Evolutionary conservation across 495 filamentous ascomycete species (phyloP).

Genomic region (Sordaria brevicollis): DNA sequence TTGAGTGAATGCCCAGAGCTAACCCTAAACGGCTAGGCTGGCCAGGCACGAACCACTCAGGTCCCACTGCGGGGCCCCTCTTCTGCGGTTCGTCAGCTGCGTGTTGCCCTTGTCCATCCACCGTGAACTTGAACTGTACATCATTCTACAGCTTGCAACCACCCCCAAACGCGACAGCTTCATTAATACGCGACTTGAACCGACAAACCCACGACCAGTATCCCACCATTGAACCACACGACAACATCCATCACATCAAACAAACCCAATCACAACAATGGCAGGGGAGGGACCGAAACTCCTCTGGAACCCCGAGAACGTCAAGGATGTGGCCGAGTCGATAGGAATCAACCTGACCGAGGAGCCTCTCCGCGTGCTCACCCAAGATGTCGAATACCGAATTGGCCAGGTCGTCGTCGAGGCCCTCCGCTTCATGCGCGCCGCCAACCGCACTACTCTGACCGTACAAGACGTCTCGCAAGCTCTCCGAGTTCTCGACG

Average conservation of each 20-base stretch:
- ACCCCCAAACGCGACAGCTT: not conserved
- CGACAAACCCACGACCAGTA: not conserved
- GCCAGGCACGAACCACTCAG: not conserved
- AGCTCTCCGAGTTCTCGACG: constrained; percentile 73
- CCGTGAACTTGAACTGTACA: not conserved
- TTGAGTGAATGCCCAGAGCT: not conserved
- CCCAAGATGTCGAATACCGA: constrained; percentile 91
- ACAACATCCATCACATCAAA: not conserved
- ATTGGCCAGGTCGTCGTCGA: constrained; percentile 86
- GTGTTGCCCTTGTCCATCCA: not conserved
- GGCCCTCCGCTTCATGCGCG: constrained; percentile 89
- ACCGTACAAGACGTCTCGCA: constrained; percentile 78
- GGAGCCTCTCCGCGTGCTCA: constrained; percentile 72
- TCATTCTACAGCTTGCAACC: not conserved
- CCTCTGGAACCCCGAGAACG: constrained; percentile 93
- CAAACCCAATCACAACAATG: not conserved
- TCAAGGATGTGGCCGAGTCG: constrained; percentile 89
- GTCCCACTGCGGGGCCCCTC: not conserved
- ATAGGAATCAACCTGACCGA: constrained; percentile 76
- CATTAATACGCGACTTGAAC: not conserved
- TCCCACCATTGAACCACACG: not conserved
- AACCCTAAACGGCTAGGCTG: not conserved
- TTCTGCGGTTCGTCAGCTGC: not conserved
- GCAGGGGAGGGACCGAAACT: constrained; percentile 26
- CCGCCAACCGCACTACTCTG: constrained; percentile 69